Conservation (phyloP, 2,329 filamentous ascomycete genomes). For the Claviceps sp. region DNA sequence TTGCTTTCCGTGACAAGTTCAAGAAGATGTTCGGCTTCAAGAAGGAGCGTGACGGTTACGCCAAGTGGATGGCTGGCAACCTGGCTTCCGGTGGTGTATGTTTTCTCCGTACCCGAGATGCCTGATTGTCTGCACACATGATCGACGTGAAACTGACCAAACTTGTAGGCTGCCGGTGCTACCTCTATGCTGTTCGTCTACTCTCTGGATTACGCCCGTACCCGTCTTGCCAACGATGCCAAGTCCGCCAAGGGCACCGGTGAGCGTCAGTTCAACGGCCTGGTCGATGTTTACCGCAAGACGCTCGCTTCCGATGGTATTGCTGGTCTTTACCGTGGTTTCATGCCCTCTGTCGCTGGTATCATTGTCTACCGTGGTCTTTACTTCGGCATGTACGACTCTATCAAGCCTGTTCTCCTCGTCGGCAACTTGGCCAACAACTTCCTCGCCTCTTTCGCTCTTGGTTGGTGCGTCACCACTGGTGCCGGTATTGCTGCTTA, state of each 20-base stretch:
- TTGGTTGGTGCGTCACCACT: slow-evolving; percentile 98
- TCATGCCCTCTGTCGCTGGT: slow-evolving; percentile 98
- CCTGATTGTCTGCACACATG: not conserved
- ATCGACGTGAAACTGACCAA: slow-evolving; percentile 4
- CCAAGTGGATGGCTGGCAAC: slow-evolving; percentile 99
- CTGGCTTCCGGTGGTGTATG: slow-evolving; percentile 98
- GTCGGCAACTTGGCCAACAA: slow-evolving; percentile 84
- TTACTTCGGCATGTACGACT: slow-evolving; percentile 99
- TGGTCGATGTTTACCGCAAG: slow-evolving; percentile 99
- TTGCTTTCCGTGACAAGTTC: slow-evolving; percentile 99
- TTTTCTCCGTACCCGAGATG: slow-evolving; percentile 17
- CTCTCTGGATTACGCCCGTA: slow-evolving; percentile 99
- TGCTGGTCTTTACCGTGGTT: slow-evolving; percentile 99
- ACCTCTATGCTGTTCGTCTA: slow-evolving; percentile 99
- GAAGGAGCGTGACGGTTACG: slow-evolving; percentile 98
- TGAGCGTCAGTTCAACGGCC: slow-evolving; percentile 99
- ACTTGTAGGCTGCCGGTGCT: slow-evolving; percentile 74
- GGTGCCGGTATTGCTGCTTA: slow-evolving; percentile 99
- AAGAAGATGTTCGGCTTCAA: slow-evolving; percentile 99
- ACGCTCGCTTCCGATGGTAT: slow-evolving; percentile 97
- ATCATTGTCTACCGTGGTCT: slow-evolving; percentile 99
- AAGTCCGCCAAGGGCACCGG: slow-evolving; percentile 96
- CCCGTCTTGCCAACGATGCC: slow-evolving; percentile 99
- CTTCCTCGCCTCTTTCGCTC: slow-evolving; percentile 98
- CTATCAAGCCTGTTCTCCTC: slow-evolving; percentile 97